Evolutionary conservation across 129 eudicot species (phyloP).

Genomic region (Ambrosia artemisiifolia): DNA sequence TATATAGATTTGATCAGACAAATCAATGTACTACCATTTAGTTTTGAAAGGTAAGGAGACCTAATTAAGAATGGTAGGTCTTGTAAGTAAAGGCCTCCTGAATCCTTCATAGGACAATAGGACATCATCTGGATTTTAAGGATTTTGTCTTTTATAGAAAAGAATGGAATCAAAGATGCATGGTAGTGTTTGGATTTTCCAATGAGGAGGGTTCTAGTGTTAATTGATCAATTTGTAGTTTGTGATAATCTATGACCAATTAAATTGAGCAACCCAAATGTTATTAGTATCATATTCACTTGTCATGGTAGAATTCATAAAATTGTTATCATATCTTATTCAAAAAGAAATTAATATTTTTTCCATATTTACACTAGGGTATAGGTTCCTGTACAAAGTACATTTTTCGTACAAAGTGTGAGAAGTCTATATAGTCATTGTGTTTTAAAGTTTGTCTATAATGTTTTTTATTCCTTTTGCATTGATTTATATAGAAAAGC

Average conservation of each 20-base stretch:
- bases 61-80: slow-evolving; percentile 2
- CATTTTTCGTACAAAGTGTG: too few species aligned
- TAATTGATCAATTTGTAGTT: slow-evolving; percentile 13
- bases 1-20: slow-evolving; percentile 16
- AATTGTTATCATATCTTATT: too few species aligned
- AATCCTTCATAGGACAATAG: slow-evolving; percentile 19
- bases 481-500: too few species aligned
- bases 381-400: too few species aligned
- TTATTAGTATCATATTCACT: not conserved
- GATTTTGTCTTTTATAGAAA: slow-evolving; percentile 9
- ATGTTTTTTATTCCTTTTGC: too few species aligned
- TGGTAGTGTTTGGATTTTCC: slow-evolving; percentile 22
- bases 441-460: too few species aligned
- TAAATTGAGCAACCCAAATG: not conserved
- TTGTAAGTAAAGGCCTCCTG: slow-evolving; percentile 17
- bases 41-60: slow-evolving; percentile 3
- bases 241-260: not conserved
- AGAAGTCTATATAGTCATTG: too few species aligned
- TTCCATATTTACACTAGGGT: too few species aligned
- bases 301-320: too few species aligned
- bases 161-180: slow-evolving; percentile 20
- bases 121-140: not conserved
- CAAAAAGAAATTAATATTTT: too few species aligned
- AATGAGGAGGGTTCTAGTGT: slow-evolving; percentile 5
- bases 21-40: not conserved